phyloP scores from a whole-genome alignment of 768 basidiomycete species.

The Termitomyces heimii region DNA sequence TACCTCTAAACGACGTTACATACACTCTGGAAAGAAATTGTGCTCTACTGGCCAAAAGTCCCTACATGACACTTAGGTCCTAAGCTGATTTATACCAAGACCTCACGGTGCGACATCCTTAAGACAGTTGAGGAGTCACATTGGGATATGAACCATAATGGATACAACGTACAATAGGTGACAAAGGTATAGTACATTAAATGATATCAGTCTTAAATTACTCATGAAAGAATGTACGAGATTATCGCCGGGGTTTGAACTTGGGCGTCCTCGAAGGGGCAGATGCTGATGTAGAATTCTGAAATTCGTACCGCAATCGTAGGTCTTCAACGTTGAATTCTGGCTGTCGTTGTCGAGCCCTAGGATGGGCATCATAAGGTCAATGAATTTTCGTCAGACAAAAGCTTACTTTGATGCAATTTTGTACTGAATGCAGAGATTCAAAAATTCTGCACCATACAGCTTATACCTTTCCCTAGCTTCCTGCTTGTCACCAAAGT shows the following conservation, averaged over 20 bases:
- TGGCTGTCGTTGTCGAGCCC: conserved; percentile 2
- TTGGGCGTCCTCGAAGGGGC: conserved; percentile 16
- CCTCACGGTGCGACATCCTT: no score
- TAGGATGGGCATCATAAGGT: neutral
- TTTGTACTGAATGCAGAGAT: conserved; percentile 29
- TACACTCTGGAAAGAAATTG: no score
- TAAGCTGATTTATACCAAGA: no score
- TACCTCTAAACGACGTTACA: no score
- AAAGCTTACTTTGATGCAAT: conserved; percentile 7
- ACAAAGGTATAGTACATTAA: neutral
- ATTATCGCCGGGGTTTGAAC: conserved; percentile 22
- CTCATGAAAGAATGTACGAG: neutral
- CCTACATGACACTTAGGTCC: no score
- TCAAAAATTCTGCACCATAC: conserved; percentile 32
- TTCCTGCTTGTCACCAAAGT: conserved; percentile 35
- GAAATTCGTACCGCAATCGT: conserved; percentile 27
- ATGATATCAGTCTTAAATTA: neutral
- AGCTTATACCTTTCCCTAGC: conserved; percentile 29
- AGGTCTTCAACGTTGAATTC: conserved; percentile 19
- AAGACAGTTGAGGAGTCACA: no score
- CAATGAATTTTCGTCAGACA: neutral
- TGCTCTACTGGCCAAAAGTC: no score
- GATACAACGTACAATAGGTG: neutral
- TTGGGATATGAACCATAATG: neutral
- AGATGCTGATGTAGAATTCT: conserved; percentile 10